Conservation (phyloP, 768 basidiomycete genomes). For the Psilocybe cyanescens region DNA sequence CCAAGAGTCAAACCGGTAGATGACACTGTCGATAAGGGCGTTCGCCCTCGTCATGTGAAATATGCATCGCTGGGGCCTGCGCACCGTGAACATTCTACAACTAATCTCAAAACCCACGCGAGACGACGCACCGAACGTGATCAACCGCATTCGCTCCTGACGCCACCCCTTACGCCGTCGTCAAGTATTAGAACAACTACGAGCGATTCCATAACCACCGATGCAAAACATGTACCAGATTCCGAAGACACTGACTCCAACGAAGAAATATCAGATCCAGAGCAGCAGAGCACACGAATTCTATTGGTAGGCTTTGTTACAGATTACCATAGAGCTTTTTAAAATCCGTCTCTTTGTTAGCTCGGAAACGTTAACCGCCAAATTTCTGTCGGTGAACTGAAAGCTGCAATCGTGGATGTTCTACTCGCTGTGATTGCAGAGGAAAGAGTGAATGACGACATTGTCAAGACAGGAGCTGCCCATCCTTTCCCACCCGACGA, state of each 20-base stretch:
- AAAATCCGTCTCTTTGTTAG: slow-evolving; percentile 20
- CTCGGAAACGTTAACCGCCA: slow-evolving; percentile 39
- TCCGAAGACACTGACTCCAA: slow-evolving; percentile 23
- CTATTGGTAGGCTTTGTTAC: slow-evolving; percentile 32
- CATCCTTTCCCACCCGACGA: slow-evolving; percentile 2
- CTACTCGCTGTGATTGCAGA: slow-evolving; percentile 17
- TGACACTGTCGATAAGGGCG: slow-evolving; percentile 4
- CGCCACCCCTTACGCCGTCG: slow-evolving; percentile 74
- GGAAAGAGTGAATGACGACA: neutral
- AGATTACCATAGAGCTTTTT: neutral
- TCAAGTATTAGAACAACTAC: slow-evolving; percentile 49
- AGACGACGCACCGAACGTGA: slow-evolving; percentile 40
- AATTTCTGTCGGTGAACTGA: slow-evolving; percentile 28
- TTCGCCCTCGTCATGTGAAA: slow-evolving; percentile 19
- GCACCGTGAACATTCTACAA: slow-evolving; percentile 12
- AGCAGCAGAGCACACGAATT: slow-evolving; percentile 36
- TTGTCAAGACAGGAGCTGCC: neutral
- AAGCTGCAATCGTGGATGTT: slow-evolving; percentile 29
- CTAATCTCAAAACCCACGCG: slow-evolving; percentile 30
- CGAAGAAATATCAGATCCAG: slow-evolving; percentile 26
- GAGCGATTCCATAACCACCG: slow-evolving; percentile 33
- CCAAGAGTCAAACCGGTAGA: slow-evolving; percentile 19
- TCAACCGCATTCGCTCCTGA: slow-evolving; percentile 47
- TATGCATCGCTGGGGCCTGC: slow-evolving; percentile 27
- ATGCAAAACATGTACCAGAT: slow-evolving; percentile 14